Conservation (phyloP, 129 eudicot species). For the Sambucus nigra region DNA sequence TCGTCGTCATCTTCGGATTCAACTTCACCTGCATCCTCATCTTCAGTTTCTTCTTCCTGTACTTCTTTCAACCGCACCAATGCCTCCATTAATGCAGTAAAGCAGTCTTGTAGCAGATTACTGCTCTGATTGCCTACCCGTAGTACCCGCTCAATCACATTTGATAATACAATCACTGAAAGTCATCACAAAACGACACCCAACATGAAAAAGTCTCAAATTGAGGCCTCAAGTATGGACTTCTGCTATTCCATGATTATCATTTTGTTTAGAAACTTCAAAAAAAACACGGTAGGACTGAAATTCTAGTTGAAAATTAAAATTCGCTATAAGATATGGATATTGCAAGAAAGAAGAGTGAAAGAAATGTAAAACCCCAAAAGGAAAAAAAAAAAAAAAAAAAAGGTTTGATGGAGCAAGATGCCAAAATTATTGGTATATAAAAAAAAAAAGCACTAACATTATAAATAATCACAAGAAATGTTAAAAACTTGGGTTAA, state of each 20-base stretch:
- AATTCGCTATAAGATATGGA: not conserved
- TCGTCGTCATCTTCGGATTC: slow-evolving; percentile 22
- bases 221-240: not conserved
- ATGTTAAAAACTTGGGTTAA: not conserved
- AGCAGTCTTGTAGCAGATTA: slow-evolving; percentile 38
- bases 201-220: not conserved
- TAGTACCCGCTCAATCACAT: slow-evolving; percentile 29
- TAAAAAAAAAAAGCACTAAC: not conserved
- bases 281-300: not conserved
- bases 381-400: not conserved
- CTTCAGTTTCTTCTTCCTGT: slow-evolving; percentile 43
- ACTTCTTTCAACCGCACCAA: slow-evolving; percentile 45
- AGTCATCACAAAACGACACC: not conserved
- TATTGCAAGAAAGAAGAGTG: not conserved
- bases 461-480: not conserved
- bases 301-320: not conserved
- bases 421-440: not conserved
- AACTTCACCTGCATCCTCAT: slow-evolving; percentile 24
- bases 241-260: no score
- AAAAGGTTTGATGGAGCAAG: not conserved
- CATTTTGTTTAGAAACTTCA: not conserved
- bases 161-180: slow-evolving; percentile 53
- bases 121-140: slow-evolving; percentile 17
- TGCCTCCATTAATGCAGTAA: slow-evolving; percentile 55
- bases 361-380: not conserved